phyloP scores from a whole-genome alignment of 345 rosid genomes.

The Crucihimalaya himalaica region DNA sequence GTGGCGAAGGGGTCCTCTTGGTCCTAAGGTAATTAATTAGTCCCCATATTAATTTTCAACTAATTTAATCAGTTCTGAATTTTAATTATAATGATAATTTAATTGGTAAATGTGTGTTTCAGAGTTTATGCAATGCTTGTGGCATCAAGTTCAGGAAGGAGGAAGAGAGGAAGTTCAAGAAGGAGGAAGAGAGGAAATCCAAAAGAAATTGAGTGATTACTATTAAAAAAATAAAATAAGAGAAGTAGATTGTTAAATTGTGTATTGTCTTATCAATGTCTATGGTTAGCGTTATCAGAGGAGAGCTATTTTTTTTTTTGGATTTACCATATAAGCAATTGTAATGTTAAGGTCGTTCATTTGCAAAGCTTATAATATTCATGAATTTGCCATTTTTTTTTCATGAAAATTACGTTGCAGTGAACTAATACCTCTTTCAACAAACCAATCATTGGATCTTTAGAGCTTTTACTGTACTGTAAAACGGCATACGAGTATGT shows the following conservation, averaged over 20 bases:
- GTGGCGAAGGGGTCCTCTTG: constrained; percentile 47
- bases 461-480: neutral
- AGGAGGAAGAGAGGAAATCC: constrained; percentile 25
- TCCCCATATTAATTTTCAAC: neutral
- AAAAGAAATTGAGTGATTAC: neutral
- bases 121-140: constrained; percentile 41
- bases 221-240: neutral
- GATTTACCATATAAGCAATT: neutral
- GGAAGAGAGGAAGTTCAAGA: constrained; percentile 25
- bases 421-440: neutral
- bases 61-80: constrained; percentile 8
- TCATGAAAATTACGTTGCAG: neutral
- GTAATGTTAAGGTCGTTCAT: neutral
- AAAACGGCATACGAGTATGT: neutral
- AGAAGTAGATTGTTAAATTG: neutral
- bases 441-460: neutral
- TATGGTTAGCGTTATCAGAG: neutral
- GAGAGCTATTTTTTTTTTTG: neutral
- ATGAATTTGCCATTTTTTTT: neutral
- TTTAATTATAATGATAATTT: neutral
- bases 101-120: constrained; percentile 16
- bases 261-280: neutral
- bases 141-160: constrained; percentile 42
- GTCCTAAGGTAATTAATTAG: constrained; percentile 35
- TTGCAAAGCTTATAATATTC: neutral